Base-by-base conservation (phyloP, 2,329 filamentous ascomycete species). In the Microthyrium microscopicum region DNA sequence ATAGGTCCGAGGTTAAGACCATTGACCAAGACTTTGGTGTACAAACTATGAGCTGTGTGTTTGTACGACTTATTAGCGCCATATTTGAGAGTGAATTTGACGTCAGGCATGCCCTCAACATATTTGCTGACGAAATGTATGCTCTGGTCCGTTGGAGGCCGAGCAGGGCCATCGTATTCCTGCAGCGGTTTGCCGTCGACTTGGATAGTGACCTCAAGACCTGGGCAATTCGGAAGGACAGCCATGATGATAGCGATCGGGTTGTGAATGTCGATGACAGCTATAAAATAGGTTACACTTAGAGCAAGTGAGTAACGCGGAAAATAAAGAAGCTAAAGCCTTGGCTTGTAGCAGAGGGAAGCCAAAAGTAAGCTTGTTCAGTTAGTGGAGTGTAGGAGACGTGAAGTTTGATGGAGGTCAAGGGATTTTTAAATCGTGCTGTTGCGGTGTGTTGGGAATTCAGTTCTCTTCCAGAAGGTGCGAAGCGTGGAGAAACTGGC, bases 61-160 rank as follows among this genome's bases (percentile, higher is more conserved):
- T 17, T 7, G 15, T 35, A 40, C 4, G 33, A 22, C 1, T 20
- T 33, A 5, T 30, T 39, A 5, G 44, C 29, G 5, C 31, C 31
- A 6, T 40, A 36, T 5, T 21, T 26, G 4, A 51, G 33, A 3
- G 25, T 33, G 28, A 56, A 52, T 2, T 44, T 31, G 1, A 43
- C 40, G 5, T 41, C 48, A 2, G 49, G 46, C 3, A 25, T 34
- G 1, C 47, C 45, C 29, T 54, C 48, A 12, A 56, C 41, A 29
- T 54, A 55, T 17, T 48, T 55, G 0, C 42, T 47, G 2, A 45
- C 32, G 1, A 37, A 39, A 2, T 31, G 6, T 8, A 16, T 5
- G 24, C 7, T 9, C 5, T 33, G 12, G 9, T 5, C 9, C 8
- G 20, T 26, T 15, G 20, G 16, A 12, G 11, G 12, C n/a, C 20